phyloP scores from a whole-genome alignment of 495 filamentous ascomycete genomes.

The Neurospora sp. region DNA sequence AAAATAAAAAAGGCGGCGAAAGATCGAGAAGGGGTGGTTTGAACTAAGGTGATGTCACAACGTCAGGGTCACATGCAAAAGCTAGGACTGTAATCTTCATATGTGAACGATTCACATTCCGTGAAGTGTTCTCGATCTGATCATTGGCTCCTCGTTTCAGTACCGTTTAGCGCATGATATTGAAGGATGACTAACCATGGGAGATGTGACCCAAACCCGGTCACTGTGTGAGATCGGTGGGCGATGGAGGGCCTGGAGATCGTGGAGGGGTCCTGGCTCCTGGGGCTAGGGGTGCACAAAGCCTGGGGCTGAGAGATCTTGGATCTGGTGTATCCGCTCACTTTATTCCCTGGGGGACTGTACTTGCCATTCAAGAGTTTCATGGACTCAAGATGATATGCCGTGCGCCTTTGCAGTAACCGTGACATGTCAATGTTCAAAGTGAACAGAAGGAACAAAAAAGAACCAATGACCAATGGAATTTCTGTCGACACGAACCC shows the following conservation, averaged over 20 bases:
- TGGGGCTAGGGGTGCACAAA: background rate
- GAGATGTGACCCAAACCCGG: background rate
- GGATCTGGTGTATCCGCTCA: background rate
- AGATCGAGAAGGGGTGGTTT: constrained; percentile 1
- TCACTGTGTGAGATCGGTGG: background rate
- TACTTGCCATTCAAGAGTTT: background rate
- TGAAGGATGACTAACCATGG: background rate
- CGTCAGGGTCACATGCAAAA: constrained; percentile 10
- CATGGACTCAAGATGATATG: background rate
- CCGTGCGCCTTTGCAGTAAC: background rate
- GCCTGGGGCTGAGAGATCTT: background rate
- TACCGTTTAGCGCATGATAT: background rate
- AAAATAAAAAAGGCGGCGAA: background rate
- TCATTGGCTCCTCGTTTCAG: background rate
- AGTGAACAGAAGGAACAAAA: background rate
- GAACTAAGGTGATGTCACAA: constrained; percentile 9
- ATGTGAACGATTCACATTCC: background rate
- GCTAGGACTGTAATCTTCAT: background rate
- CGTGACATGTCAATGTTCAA: background rate
- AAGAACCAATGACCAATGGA: too few species aligned
- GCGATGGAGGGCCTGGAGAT: background rate
- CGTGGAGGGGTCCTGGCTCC: background rate
- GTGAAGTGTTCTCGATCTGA: background rate
- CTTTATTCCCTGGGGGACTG: background rate
- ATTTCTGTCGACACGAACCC: background rate